Base-by-base conservation (phyloP, 768 basidiomycete species). In the Boletus reticuloceps region DNA sequence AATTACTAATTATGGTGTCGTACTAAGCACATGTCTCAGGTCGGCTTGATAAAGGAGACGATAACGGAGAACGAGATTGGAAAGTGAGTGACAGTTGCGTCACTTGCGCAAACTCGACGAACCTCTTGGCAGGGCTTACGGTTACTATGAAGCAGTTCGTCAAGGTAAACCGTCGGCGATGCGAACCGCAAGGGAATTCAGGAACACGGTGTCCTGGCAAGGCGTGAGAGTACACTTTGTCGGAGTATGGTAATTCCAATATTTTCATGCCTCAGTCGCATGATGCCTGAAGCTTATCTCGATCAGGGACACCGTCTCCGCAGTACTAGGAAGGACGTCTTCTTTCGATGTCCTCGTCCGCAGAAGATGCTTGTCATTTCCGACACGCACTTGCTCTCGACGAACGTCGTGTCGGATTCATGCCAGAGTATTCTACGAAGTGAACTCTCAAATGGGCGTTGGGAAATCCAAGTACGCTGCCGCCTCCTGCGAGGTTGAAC, bases 171-270 rank as follows among this genome's bases (percentile, higher is more conserved):
- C 39, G 44, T 60, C 32, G 53, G 19, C 57, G 51, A 49, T 36
- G 42, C 37, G 40, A 36, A 53, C 44, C 19, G 57, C 42, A 13
- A 51, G 14, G 50, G 60, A 40, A 9, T 80, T 79, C 67, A 79
- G 78, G 66, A 69, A 69, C 25, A 71, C 76, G 1, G 79, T 77
- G 9, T 51, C 34, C 5, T 36, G 42, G 51, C 5, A 29, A 11
- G 51, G 25, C 13, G 2, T 70, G 19, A 49, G 57, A 19, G 53
- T 74, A 0, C 74, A 74, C 53, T 75, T 74, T 32, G 42, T 74
- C 1, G 73, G 73, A 1, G 71, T 62, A 17, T 75, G 74, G 73
- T 74, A 51, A 16, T 19, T 5, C 13, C 29, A n/a, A 16, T 17
- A 10, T 14, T 19, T 19, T 50, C 20, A 3, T 37, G 3, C n/a